Evolutionary conservation across 2,329 filamentous ascomycete species (phyloP).

Genomic region (Colletotrichum simmondsii): DNA sequence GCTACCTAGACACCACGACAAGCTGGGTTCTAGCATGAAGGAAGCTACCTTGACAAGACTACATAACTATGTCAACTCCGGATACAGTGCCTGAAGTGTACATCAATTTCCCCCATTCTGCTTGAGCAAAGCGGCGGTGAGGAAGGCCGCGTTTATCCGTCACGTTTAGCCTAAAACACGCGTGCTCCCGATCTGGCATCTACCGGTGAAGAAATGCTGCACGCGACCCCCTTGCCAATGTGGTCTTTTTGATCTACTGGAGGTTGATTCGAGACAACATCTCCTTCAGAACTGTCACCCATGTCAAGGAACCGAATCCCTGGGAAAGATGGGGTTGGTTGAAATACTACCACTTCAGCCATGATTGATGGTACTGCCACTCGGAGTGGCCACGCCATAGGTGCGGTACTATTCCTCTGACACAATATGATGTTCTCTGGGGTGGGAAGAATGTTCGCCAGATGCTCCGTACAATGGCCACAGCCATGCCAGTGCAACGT

Average conservation of each 20-base stretch:
- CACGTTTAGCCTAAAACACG: slow-evolving; percentile 26
- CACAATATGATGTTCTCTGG: too few relatives aligned
- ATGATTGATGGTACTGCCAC: not conserved
- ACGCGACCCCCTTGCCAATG: not conserved
- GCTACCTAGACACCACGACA: not conserved
- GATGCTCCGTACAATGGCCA: too few relatives aligned
- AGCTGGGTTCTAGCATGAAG: not conserved
- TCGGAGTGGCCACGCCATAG: too few relatives aligned
- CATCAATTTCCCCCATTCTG: not conserved
- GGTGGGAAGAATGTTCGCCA: too few relatives aligned
- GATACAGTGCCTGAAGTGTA: not conserved
- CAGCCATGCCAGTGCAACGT: not conserved
- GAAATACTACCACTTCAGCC: not conserved
- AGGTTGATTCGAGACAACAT: not conserved
- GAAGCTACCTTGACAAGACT: not conserved
- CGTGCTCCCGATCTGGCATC: not conserved
- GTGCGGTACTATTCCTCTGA: too few relatives aligned
- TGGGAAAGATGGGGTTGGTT: not conserved
- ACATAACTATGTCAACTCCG: not conserved
- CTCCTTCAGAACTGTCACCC: not conserved
- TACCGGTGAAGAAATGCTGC: slow-evolving; percentile 16
- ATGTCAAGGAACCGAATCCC: not conserved
- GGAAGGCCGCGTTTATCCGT: slow-evolving; percentile 10
- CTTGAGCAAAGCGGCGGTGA: slow-evolving; percentile 6
- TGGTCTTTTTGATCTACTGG: not conserved